Evolutionary conservation across 2,329 filamentous ascomycete species (phyloP).

Genomic region (Diaporthe destruens): DNA sequence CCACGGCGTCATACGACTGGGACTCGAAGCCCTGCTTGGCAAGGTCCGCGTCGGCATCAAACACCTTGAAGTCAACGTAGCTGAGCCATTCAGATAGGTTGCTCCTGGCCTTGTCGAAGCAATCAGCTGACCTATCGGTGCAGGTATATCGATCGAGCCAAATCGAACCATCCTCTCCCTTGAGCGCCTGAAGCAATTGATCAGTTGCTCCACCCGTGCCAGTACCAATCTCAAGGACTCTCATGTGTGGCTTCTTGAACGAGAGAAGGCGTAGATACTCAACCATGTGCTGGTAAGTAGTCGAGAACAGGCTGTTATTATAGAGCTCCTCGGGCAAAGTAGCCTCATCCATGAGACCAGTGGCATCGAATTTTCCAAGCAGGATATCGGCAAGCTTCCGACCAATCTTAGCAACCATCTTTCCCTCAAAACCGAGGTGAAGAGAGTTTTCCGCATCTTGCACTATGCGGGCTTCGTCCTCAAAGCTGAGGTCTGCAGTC

Average conservation of each 20-base stretch:
- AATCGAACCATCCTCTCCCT: slow-evolving; percentile 27
- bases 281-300: slow-evolving; percentile 15
- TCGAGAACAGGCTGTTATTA: slow-evolving; percentile 20
- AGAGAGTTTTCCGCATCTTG: background rate
- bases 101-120: slow-evolving; percentile 53
- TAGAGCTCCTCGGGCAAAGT: slow-evolving; percentile 11
- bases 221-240: slow-evolving; percentile 21
- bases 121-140: slow-evolving; percentile 56
- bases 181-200: slow-evolving; percentile 13
- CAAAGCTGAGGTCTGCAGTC: slow-evolving; percentile 3
- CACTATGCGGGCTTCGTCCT: slow-evolving; percentile 38
- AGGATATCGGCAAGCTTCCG: slow-evolving; percentile 32
- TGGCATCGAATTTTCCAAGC: slow-evolving; percentile 33
- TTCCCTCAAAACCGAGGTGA: slow-evolving; percentile 13
- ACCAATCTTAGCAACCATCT: slow-evolving; percentile 35
- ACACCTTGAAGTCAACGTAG: slow-evolving; percentile 11
- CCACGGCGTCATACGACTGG: slow-evolving; percentile 49
- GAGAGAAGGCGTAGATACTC: slow-evolving; percentile 4
- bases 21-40: slow-evolving; percentile 45
- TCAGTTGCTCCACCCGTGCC: slow-evolving; percentile 15
- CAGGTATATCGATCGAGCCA: slow-evolving; percentile 52
- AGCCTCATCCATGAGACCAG: slow-evolving; percentile 34
- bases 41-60: slow-evolving; percentile 1
- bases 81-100: slow-evolving; percentile 44
- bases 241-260: slow-evolving; percentile 30